Base-by-base conservation (phyloP, 768 basidiomycete species). In the Solioccasus polychromus region DNA sequence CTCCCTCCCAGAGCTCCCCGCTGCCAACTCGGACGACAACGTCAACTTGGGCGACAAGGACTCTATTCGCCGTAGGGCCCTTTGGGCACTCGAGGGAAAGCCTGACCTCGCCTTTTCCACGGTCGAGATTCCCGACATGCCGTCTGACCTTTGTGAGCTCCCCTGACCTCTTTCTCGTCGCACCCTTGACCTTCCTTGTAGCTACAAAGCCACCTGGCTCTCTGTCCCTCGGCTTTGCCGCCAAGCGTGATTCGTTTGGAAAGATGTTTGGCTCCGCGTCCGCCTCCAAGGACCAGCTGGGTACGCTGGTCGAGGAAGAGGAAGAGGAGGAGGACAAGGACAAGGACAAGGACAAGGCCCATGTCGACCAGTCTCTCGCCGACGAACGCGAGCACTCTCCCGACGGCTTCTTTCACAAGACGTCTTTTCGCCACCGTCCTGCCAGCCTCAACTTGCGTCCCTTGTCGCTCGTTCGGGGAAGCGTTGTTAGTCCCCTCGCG, bases 291-390 rank as follows among this genome's bases (percentile, higher is more conserved):
- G 89, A 91, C 62, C 79, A 84, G 54, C 74, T 92, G 10, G 78
- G 80, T 48, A 91, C 89, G 15, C 73, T 92, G 23, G 69, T 92
- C 25, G 90, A 91, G 58, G 91, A 92, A 45, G 90, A 92, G 42
- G 89, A 93, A 39, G 91, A 91, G 32, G 90, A 92, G 20, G 85
- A 86, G 3, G 89, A 90, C 51, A 87, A 90, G 45, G 87, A 88
- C 35, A 85, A 87, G 36, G 82, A 83, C 2, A 82, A 84, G 5
- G 66, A 66, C 20, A 45, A 52, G 30, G 14, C 11, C 85, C 87
- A 1, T 25, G 14, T 15, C 42, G 8, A 6, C 29, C n/a, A n/a
- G 32, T 20, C 63, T 41, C 59, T 23, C 57, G 17, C 11, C 11
- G 37, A 48, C 26, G 45, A 55, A 41, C 28, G 26, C 18, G 44